These are phyloP conservation scores for Creolimax fragrantissima DNA, from an alignment of 78 protist species.

Conservation along the genomic window DNA sequence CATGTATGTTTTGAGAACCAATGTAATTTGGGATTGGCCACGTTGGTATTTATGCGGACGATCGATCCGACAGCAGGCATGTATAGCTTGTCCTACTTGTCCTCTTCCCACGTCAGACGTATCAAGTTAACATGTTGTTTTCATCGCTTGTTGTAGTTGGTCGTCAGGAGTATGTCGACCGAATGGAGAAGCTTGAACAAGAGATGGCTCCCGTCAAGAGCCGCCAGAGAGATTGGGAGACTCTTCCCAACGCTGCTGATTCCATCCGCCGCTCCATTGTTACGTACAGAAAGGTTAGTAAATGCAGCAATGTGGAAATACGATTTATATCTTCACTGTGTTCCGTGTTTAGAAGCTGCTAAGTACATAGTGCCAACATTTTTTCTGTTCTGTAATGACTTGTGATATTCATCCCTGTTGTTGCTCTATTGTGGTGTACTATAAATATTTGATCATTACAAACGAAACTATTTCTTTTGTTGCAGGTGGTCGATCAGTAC, in stretches of 20 bases:
- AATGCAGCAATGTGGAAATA: too few species aligned
- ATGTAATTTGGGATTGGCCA: background rate
- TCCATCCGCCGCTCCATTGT: background rate
- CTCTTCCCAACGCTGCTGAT: slow-evolving; percentile 1
- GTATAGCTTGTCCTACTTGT: background rate
- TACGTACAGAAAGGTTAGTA: background rate
- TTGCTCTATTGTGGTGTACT: too few species aligned
- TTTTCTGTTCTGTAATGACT: too few species aligned
- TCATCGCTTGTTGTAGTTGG: background rate
- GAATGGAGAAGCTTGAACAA: background rate
- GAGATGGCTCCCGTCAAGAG: slow-evolving; percentile 21
- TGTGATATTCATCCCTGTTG: too few species aligned
- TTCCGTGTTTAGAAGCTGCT: background rate
- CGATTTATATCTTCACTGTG: background rate
- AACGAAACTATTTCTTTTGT: too few species aligned
- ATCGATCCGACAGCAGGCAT: background rate
- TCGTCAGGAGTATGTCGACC: background rate
- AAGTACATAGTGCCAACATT: too few species aligned
- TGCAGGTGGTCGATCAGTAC: too few species aligned
- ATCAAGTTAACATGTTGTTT: background rate
- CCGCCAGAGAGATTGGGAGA: background rate
- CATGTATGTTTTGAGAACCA: background rate
- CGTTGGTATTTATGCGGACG: background rate
- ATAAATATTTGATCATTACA: too few species aligned
- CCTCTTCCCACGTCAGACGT: background rate